Evolutionary conservation across 441 rosid genomes (phyloP).

Genomic region (Flueggea neowawraea): DNA sequence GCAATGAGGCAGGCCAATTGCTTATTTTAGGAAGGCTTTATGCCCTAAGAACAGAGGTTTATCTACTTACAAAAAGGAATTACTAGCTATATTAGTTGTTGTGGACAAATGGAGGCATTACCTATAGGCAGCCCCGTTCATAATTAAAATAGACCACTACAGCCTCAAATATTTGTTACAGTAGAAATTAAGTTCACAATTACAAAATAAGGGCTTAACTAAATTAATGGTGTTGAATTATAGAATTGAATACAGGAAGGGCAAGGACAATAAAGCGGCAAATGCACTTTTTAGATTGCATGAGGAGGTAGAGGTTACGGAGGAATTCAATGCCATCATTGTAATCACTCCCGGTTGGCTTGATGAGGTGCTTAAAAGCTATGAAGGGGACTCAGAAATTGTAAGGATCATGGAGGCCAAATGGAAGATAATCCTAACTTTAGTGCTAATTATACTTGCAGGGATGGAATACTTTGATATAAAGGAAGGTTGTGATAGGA

Average conservation of each 20-base stretch:
- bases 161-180: not conserved
- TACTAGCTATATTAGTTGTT: not conserved
- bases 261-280: not conserved
- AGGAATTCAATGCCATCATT: not conserved
- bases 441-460: too few species aligned
- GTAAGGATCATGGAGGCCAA: too few species aligned
- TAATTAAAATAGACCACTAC: not conserved
- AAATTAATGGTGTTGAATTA: not conserved
- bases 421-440: too few species aligned
- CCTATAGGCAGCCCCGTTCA: too few species aligned
- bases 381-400: too few species aligned
- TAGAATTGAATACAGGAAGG: not conserved
- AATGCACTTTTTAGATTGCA: not conserved
- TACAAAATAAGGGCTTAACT: too few species aligned
- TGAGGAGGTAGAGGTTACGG: not conserved
- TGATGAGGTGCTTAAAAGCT: too few species aligned
- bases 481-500: too few species aligned
- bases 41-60: rapidly evolving
- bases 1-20: not conserved
- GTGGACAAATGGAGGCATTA: not conserved
- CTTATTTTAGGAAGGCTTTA: not conserved
- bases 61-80: not conserved
- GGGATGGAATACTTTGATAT: too few species aligned
- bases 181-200: not conserved
- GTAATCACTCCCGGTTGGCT: too few species aligned